These are phyloP conservation scores for Vigna reflexopilosa DNA, from an alignment of 306 rosid species.

Conservation along the genomic window DNA sequence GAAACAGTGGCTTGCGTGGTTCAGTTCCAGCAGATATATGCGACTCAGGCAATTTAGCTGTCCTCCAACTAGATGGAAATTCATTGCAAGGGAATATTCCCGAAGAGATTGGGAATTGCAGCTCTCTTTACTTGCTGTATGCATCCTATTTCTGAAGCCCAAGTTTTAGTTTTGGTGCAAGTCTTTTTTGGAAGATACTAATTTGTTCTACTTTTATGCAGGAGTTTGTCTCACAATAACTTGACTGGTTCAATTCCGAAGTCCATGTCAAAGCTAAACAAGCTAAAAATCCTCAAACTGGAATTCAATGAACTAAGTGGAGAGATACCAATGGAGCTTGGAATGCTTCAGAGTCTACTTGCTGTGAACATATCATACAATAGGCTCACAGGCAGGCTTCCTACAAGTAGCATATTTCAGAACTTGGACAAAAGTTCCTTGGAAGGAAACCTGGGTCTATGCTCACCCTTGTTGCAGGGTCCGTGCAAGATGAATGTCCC, in stretches of 20 bases:
- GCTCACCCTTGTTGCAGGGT: slow-evolving; percentile 84
- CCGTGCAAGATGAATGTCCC: slow-evolving; percentile 91
- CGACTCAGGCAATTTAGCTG: slow-evolving; percentile 73
- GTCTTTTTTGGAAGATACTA: slow-evolving; percentile 4
- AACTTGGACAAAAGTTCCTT: slow-evolving; percentile 83
- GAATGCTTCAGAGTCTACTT: slow-evolving; percentile 77
- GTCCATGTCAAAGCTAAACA: slow-evolving; percentile 71
- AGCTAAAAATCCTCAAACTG: slow-evolving; percentile 75
- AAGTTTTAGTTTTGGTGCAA: background rate
- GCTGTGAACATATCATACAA: slow-evolving; percentile 85
- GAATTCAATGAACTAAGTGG: slow-evolving; percentile 86
- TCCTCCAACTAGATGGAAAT: slow-evolving; percentile 91
- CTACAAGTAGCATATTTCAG: slow-evolving; percentile 66
- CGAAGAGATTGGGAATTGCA: slow-evolving; percentile 81
- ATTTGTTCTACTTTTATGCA: slow-evolving; percentile 48
- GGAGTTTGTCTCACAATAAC: slow-evolving; percentile 85
- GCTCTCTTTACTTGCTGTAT: slow-evolving; percentile 85
- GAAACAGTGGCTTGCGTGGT: slow-evolving; percentile 64
- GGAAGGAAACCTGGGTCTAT: slow-evolving; percentile 88
- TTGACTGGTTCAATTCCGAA: slow-evolving; percentile 74
- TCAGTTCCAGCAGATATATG: slow-evolving; percentile 75
- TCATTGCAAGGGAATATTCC: slow-evolving; percentile 73
- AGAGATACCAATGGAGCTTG: slow-evolving; percentile 92
- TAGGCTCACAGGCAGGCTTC: slow-evolving; percentile 90
- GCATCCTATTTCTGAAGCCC: slow-evolving; percentile 44